phyloP scores from a whole-genome alignment of 257 asterid species.

The Ligustrum vulgare region DNA sequence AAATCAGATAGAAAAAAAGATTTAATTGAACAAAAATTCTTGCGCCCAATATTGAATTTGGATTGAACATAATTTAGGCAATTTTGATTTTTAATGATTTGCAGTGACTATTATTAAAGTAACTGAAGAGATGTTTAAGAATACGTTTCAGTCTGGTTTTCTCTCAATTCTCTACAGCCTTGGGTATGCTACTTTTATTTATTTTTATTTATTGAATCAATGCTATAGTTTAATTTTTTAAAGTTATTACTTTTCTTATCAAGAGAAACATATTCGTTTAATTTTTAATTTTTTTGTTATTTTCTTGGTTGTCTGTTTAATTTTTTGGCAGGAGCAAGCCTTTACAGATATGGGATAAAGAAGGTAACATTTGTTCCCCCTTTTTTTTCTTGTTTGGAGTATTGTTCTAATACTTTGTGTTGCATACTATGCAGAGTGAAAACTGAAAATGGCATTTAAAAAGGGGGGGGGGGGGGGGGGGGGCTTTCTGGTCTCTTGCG shows the following conservation, averaged over 20 bases:
- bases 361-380: constrained; percentile 41
- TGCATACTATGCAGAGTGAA: neutral
- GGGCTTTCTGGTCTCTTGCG: neutral
- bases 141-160: constrained; percentile 94
- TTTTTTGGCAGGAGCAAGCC: constrained; percentile 83
- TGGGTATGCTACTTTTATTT: constrained; percentile 48
- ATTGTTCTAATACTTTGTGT: neutral
- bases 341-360: constrained; percentile 97
- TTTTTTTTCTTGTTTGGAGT: neutral
- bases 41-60: neutral
- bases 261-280: neutral
- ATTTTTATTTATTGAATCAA: neutral
- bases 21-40: neutral
- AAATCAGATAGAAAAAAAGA: neutral
- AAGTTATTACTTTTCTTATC: constrained; percentile 4
- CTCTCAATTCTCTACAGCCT: constrained; percentile 93
- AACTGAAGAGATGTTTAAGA: constrained; percentile 70
- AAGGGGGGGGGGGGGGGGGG: too few species aligned
- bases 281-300: neutral
- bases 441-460: neutral
- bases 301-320: neutral
- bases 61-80: neutral
- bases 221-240: neutral
- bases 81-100: neutral
- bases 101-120: constrained; percentile 18